A percentile compares a stretch with the other conserved stretches of the same genome.
Evolutionary conservation across 2,329 filamentous ascomycete genomes (phyloP).

Genomic region (Alternaria gaisen): DNA sequence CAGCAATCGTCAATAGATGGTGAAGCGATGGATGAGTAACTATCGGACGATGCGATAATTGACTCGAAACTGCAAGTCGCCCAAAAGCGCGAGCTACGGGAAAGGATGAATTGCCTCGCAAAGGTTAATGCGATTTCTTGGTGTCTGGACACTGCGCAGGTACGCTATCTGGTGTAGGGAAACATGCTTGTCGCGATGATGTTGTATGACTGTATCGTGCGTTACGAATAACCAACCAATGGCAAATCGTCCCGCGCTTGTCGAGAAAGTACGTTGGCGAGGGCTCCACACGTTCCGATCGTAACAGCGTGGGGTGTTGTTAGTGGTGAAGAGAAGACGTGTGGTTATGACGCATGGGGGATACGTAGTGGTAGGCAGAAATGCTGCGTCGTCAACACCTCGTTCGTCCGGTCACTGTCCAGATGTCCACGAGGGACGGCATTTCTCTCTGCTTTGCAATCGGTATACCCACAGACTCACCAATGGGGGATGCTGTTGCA

Average conservation of each 20-base stretch:
- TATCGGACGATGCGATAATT: slow-evolving; percentile 35
- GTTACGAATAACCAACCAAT: slow-evolving; percentile 28
- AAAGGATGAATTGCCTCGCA: slow-evolving; percentile 17
- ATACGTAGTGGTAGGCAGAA: slow-evolving; percentile 13
- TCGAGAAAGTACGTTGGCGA: slow-evolving; percentile 3
- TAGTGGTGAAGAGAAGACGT: slow-evolving; percentile 7
- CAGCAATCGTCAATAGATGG: slow-evolving; percentile 6
- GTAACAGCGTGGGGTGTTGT: slow-evolving; percentile 14
- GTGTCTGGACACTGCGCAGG: slow-evolving; percentile 26
- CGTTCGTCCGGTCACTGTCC: slow-evolving; percentile 2
- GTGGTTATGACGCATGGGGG: slow-evolving; percentile 11
- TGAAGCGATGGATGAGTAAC: slow-evolving; percentile 14
- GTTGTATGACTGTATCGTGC: slow-evolving; percentile 45
- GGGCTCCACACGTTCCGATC: not conserved
- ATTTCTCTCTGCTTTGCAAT: slow-evolving; percentile 11
- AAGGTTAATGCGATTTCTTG: slow-evolving; percentile 17
- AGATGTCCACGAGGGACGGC: not conserved
- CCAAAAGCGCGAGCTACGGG: slow-evolving; percentile 21
- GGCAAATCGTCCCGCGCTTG: slow-evolving; percentile 13
- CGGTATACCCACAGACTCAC: not conserved
- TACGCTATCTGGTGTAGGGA: slow-evolving; percentile 17
- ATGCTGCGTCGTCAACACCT: slow-evolving; percentile 1
- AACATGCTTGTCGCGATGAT: slow-evolving; percentile 27
- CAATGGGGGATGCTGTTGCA: slow-evolving; percentile 6
- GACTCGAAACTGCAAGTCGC: slow-evolving; percentile 18